Evolutionary conservation across 306 rosid genomes (phyloP), one percentile per base, ranked within the genome.

Genomic region (Castanospermum australe): DNA sequence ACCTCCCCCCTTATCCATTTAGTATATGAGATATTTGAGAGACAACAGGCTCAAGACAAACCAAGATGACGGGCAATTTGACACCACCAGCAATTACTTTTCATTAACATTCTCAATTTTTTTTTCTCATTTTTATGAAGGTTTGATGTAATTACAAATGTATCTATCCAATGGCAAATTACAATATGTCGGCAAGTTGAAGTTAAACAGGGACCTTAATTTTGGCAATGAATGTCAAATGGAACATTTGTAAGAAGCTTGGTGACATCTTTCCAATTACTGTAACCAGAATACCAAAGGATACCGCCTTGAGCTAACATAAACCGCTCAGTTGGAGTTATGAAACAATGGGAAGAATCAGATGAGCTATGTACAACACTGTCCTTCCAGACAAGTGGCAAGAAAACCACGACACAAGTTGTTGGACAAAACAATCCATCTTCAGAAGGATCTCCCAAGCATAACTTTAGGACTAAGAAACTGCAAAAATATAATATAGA

Each of bases 341-440:
- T 67, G 77, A 70, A 84, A 67, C 59, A 87, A 87, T 84, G 77
- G 73, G 74, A 79, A 77, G 66, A 77, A 71, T 76, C 75, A 69
- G 83, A 71, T 41, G 78, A 75, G 70, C 62, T 66, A 71, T 80
- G 83, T 83, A 86, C 87, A 83, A 76, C 57, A 61, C 51, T 52
- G 73, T 22, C 76, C 85, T 60, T 47, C 73, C 56, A 45, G 75
- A 57, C 42, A 79, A 80, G 77, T 76, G 72, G 79, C 51, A 72
- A 54, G n/a, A n/a, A 79, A 80, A 60, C 79, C 84, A 13, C 25
- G 87, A 72, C 39, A 61, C 21, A 73, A 71, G 76, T 80, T 15
- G 79, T 75, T 54, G 86, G 67, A 73, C 79, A 67, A 60, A 52
- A 73, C 57, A 54, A 67, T 24, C 54, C 74, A 38, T 73, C 85